These are phyloP conservation scores for Setaria italica DNA, from an alignment of 202 grass and related monocot species.

Conservation along the genomic window DNA sequence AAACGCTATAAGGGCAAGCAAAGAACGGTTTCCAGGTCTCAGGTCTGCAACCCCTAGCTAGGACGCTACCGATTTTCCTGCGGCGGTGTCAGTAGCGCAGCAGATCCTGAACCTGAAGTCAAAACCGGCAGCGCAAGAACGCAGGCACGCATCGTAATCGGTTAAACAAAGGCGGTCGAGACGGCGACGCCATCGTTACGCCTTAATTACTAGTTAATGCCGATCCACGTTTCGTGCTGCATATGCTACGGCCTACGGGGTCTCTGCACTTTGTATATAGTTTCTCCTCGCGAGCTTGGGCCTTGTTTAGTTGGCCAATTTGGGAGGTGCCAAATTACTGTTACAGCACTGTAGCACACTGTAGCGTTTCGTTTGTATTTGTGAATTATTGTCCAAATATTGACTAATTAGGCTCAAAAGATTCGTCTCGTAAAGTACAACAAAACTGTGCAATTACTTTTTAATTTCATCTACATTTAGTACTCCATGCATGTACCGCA, in stretches of 20 bases:
- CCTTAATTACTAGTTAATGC: conserved; percentile 60
- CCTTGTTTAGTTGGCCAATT: no score
- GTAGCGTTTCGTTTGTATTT: no score
- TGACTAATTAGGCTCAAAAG: no score
- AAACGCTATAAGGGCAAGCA: neutral
- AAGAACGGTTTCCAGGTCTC: neutral
- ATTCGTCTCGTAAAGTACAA: no score
- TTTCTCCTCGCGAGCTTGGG: conserved; percentile 40
- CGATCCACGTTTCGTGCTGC: conserved; percentile 61
- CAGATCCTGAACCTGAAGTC: conserved; percentile 41
- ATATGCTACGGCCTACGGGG: conserved; percentile 37
- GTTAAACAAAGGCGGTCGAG: conserved; percentile 51
- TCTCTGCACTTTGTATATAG: neutral
- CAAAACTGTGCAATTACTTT: no score
- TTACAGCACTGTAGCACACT: no score
- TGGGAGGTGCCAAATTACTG: no score
- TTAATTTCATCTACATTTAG: no score
- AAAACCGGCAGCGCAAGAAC: conserved; percentile 51
- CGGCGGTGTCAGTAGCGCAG: conserved; percentile 8
- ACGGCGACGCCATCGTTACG: conserved; percentile 16
- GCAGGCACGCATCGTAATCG: neutral
- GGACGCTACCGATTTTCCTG: neutral
- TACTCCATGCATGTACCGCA: no score
- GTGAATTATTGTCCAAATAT: no score
- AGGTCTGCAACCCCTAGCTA: neutral